Percentiles rank a stretch among this genome's conserved stretches.
These are phyloP conservation scores for Xenoacremonium recifei DNA, from an alignment of 2,329 filamentous ascomycete species.

Conservation along the genomic window DNA sequence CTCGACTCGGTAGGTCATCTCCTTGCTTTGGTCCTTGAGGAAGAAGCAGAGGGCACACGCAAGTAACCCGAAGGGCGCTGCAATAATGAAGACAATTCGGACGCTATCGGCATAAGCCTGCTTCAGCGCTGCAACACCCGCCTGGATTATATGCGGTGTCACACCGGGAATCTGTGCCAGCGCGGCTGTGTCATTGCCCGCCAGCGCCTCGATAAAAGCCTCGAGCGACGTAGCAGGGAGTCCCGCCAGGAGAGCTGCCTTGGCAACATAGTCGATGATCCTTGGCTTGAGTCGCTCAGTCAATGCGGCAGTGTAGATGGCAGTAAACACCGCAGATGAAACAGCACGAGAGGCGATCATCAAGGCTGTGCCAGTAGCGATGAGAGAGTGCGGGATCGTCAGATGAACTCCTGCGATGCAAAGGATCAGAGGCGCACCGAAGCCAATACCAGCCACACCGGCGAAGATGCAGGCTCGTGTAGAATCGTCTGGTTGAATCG, in stretches of 20 bases:
- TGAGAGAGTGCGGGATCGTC: neutral
- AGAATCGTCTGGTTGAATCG: neutral
- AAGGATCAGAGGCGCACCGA: neutral
- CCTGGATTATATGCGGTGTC: neutral
- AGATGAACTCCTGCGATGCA: slow-evolving; percentile 1
- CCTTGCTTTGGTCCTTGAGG: slow-evolving; percentile 11
- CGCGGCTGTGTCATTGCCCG: neutral
- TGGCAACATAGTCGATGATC: slow-evolving; percentile 4
- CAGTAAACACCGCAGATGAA: slow-evolving; percentile 6
- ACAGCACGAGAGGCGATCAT: slow-evolving; percentile 5
- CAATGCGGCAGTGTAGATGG: slow-evolving; percentile 4
- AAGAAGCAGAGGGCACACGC: slow-evolving; percentile 14
- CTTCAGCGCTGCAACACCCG: slow-evolving; percentile 11
- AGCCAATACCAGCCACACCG: neutral
- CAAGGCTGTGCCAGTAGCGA: slow-evolving; percentile 5
- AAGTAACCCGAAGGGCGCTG: slow-evolving; percentile 14
- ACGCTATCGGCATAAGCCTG: slow-evolving; percentile 15
- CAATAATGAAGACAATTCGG: slow-evolving; percentile 16
- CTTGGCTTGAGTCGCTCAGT: neutral
- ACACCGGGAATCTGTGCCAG: neutral
- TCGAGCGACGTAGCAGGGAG: neutral
- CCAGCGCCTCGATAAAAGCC: neutral
- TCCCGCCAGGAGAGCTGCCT: slow-evolving; percentile 3
- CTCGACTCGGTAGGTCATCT: slow-evolving; percentile 18
- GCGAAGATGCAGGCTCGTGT: slow-evolving; percentile 1